Percentiles rank a stretch among this genome's conserved stretches.
phyloP scores from a whole-genome alignment of 202 grass and related monocot species.

The Setaria italica region DNA sequence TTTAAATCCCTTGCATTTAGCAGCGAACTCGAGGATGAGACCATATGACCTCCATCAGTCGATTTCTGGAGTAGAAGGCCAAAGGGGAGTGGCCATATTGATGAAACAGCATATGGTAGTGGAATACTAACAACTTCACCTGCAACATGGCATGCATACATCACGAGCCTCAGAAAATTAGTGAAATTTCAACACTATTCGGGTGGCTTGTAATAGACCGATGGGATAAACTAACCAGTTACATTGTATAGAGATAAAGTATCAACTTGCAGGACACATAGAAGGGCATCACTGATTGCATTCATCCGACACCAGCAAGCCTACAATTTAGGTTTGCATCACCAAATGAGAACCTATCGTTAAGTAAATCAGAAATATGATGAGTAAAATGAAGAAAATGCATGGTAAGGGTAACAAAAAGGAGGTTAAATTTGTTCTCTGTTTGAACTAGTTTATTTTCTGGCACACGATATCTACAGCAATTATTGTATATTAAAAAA shows the following conservation, averaged over 20 bases:
- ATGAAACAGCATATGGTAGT: slow-evolving; percentile 79
- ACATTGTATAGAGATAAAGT: slow-evolving; percentile 84
- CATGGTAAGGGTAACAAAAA: not conserved
- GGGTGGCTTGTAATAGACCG: slow-evolving; percentile 18
- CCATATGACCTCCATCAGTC: slow-evolving; percentile 65
- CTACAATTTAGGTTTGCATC: slow-evolving; percentile 57
- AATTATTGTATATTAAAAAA: not conserved
- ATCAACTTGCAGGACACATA: slow-evolving; percentile 87
- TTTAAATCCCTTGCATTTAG: slow-evolving; percentile 70
- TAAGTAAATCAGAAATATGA: slow-evolving; percentile 38
- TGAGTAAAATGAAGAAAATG: slow-evolving; percentile 14
- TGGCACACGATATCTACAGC: not conserved
- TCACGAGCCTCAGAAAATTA: slow-evolving; percentile 25
- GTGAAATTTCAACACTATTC: slow-evolving; percentile 6
- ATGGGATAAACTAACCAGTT: slow-evolving; percentile 62
- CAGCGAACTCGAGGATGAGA: slow-evolving; percentile 71
- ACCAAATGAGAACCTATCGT: slow-evolving; percentile 33
- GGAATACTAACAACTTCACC: slow-evolving; percentile 82
- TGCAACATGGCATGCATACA: slow-evolving; percentile 48
- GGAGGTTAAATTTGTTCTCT: not conserved
- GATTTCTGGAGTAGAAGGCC: slow-evolving; percentile 88
- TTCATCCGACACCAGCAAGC: slow-evolving; percentile 93
- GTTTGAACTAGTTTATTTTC: not conserved
- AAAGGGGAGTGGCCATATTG: slow-evolving; percentile 82
- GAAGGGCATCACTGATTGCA: slow-evolving; percentile 73